Conservation (phyloP, 441 rosid genomes). For the Pelargonium fulgidum region DNA sequence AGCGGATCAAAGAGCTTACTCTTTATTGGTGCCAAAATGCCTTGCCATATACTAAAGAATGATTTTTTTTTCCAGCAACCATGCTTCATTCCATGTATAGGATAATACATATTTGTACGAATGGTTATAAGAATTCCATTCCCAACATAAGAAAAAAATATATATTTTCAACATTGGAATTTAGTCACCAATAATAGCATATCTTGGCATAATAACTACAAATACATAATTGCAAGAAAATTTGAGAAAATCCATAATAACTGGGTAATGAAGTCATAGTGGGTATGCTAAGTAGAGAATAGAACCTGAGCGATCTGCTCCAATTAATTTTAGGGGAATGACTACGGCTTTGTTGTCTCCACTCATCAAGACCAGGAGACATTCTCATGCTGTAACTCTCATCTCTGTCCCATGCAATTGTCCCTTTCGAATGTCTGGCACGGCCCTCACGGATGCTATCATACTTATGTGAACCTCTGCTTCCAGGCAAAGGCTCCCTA, state of each 20-base stretch:
- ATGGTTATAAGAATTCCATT: neutral
- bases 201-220: neutral
- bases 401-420: constrained; percentile 37
- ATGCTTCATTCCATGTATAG: no score
- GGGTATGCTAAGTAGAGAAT: constrained; percentile 12
- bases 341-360: constrained; percentile 46
- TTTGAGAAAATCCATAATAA: neutral
- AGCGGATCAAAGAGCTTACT: no score
- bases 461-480: constrained; percentile 47
- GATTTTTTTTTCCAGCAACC: no score
- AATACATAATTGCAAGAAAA: neutral
- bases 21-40: no score
- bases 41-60: no score
- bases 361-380: constrained; percentile 73
- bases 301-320: constrained; percentile 55
- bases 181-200: neutral
- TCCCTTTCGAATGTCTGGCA: constrained; percentile 31
- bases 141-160: neutral
- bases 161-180: neutral
- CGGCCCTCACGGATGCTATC: constrained; percentile 38
- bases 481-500: constrained; percentile 47
- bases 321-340: constrained; percentile 57
- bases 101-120: neutral
- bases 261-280: neutral
- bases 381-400: constrained; percentile 50